Evolutionary conservation across 2,329 filamentous ascomycete genomes (phyloP), one percentile per base, ranked within the genome.

Genomic region (Neobulgaria alba): DNA sequence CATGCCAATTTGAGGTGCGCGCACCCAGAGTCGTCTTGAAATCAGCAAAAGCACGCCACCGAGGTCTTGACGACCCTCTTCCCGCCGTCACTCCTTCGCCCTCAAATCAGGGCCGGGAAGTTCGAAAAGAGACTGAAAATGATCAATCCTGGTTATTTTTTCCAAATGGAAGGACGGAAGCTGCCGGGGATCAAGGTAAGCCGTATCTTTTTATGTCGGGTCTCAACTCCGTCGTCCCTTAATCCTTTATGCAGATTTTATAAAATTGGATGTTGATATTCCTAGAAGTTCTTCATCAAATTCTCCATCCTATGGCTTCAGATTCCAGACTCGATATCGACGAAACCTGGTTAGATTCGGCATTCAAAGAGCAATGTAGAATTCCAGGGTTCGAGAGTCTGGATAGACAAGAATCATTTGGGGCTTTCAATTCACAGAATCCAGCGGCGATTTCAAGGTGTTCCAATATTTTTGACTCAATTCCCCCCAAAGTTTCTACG

Each of bases 1-100:
- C 21, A 15, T 45, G 42, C 32, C 38, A 33, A 18, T 42, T 42
- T 29, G 19, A 32, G 1, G 29, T 29, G 26, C 42, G 42, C 12
- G 42, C 38, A n/a, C 16, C 34, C 33, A 32, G 38, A 33, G 32
- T 15, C 12, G 36, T 29, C 17, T 19, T 30, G 23, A 44, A 37
- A 20, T 23, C n/a, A n/a, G n/a, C 33, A 17, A n/a, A 21, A 2
- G 10, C 16, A n/a, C 10, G 4, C 16, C 7, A 23, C 9, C 17
- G 10, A 10, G 16, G n/a, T 20, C 31, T 29, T 26, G 20, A 35
- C 10, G 10, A 12, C 16, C 10, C 20, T 4, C n/a, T 1, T 7
- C 4, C 14, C 10, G 10, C 2, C 33, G 19, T 23, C 23, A n/a
- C 4, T 19, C 2, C 21, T n/a, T 19, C 20, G 29, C n/a, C 8